phyloP scores from a whole-genome alignment of 2,329 filamentous ascomycete genomes.

The Botryotinia calthae region DNA sequence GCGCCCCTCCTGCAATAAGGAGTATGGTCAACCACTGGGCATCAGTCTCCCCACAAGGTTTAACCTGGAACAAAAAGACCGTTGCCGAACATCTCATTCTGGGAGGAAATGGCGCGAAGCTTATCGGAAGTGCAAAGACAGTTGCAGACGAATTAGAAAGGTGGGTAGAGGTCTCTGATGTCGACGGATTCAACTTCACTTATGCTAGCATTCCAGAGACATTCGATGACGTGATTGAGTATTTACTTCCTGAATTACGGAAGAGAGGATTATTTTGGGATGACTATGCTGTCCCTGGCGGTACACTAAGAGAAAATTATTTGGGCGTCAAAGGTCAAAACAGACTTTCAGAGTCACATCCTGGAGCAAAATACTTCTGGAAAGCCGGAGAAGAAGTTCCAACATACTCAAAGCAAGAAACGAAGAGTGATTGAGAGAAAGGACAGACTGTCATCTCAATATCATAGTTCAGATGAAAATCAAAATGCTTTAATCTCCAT shows the following conservation, averaged over 20 bases:
- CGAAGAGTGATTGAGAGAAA: neutral
- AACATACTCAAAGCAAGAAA: slow-evolving; percentile 19
- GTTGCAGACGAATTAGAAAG: slow-evolving; percentile 33
- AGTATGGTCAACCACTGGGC: slow-evolving; percentile 51
- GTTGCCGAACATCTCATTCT: slow-evolving; percentile 34
- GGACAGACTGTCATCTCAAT: neutral
- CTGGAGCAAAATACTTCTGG: slow-evolving; percentile 44
- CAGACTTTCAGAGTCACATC: slow-evolving; percentile 53
- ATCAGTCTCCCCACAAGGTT: slow-evolving; percentile 37
- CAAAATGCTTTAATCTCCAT: neutral
- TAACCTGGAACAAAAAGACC: slow-evolving; percentile 41
- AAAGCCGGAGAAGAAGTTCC: slow-evolving; percentile 35
- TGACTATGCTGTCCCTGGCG: slow-evolving; percentile 52
- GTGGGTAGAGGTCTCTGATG: slow-evolving; percentile 32
- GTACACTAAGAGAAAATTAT: slow-evolving; percentile 61
- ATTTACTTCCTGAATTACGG: slow-evolving; percentile 62
- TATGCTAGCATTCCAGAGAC: slow-evolving; percentile 55
- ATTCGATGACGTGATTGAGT: slow-evolving; percentile 65
- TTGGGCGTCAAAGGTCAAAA: slow-evolving; percentile 50
- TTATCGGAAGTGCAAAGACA: slow-evolving; percentile 31
- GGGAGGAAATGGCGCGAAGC: slow-evolving; percentile 31
- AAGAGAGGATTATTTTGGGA: slow-evolving; percentile 54
- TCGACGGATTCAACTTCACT: slow-evolving; percentile 35
- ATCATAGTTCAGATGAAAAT: neutral
- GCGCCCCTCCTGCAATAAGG: slow-evolving; percentile 45